Base-by-base conservation (phyloP, 2,329 filamentous ascomycete species). In the Arthrinium puccinioides region DNA sequence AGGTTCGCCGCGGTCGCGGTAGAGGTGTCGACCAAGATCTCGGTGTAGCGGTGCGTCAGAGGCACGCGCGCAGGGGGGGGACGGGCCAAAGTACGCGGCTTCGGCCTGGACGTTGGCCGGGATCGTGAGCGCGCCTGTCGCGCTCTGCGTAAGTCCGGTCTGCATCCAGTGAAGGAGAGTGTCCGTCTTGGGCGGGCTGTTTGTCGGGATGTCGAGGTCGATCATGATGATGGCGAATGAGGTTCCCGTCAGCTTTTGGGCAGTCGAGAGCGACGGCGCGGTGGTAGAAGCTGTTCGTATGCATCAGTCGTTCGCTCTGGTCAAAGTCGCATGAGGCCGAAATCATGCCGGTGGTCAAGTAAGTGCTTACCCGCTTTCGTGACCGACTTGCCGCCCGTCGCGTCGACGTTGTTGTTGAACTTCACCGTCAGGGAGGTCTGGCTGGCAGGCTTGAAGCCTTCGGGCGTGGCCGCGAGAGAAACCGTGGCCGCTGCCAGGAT, bases 141-240 rank as follows among this genome's bases (percentile, higher is more conserved):
- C 42, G 39, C 44, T 50, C 30, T 53, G 50, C 18, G 47, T 54
- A 18, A 67, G 51, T n/a, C 52, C 59, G 2, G 54, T 62, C 50
- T 67, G 63, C 53, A 66, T 49, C 64, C 64, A 67, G 53, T 66
- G 62, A 27, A 67, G 56, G 16, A 65, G 48, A 10, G 62, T 66
- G 38, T 46, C 51, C 9, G 62, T 64, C 31, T 48, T 34, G 1
- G 59, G 57, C 4, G 62, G 56, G 26, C 20, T 56, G 44, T 55
- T 60, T 9, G 64, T 66, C 31, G 63, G 69, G 55, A 63, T 74
- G 45, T 70, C 69, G 6, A 72, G 57, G 41, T 66, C 62, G 32
- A 67, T 52, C 63, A 66, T 66, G 40, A 66, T 37, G 21, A 66
- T 51, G 11, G 61, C 58, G 44, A 61, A 67, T 4, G 61, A 63